Evolutionary conservation across 2,329 filamentous ascomycete genomes (phyloP).

Genomic region (Fusarium torreyae): DNA sequence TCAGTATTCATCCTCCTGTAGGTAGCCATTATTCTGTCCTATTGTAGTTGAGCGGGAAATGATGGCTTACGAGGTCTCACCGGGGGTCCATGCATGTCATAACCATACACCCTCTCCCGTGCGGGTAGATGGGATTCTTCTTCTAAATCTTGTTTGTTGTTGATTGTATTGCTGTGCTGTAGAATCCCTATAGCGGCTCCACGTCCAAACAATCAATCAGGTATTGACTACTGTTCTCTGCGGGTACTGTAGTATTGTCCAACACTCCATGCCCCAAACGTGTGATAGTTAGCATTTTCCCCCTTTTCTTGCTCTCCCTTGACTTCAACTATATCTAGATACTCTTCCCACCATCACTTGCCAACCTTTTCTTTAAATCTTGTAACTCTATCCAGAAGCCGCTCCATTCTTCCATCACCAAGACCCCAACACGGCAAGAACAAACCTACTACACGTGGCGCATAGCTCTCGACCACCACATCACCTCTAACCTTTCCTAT

Average conservation of each 20-base stretch:
- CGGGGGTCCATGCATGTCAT: conserved; percentile 40
- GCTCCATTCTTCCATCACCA: conserved; percentile 18
- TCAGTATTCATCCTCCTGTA: conserved; percentile 12
- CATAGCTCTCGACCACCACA: conserved; percentile 41
- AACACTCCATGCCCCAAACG: conserved; percentile 8
- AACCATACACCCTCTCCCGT: conserved; percentile 20
- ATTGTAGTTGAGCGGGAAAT: conserved; percentile 40
- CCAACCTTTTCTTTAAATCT: background rate
- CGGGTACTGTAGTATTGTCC: conserved; percentile 25
- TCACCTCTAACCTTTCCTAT: conserved; percentile 34
- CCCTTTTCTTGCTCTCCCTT: conserved; percentile 11
- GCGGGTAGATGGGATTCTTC: conserved; percentile 30
- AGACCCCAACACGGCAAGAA: conserved; percentile 18
- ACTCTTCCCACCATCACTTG: conserved; percentile 4
- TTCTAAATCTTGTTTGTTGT: conserved; percentile 29
- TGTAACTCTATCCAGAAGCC: conserved; percentile 23
- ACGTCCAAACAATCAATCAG: conserved; percentile 27
- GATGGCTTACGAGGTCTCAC: conserved; percentile 41
- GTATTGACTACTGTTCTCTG: conserved; percentile 30
- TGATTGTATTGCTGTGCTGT: conserved; percentile 22
- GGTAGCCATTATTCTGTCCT: conserved; percentile 13
- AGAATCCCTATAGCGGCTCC: conserved; percentile 21
- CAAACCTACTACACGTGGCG: conserved; percentile 37
- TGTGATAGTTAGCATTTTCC: conserved; percentile 4
- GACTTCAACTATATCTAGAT: conserved; percentile 36